phyloP scores from a whole-genome alignment of 1,139 yeast species.

The Candida neerlandica region DNA sequence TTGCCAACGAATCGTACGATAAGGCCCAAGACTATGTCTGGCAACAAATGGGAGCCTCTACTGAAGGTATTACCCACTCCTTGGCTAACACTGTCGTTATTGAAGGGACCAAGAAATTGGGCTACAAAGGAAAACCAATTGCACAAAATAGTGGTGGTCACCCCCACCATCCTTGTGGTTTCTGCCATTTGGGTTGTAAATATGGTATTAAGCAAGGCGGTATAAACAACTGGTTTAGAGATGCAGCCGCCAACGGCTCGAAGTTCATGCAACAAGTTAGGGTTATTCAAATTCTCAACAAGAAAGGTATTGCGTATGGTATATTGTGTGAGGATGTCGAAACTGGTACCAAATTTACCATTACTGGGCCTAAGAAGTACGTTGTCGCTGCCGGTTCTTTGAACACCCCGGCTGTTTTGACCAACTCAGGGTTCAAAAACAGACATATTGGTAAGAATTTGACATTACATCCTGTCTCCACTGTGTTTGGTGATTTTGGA shows the following conservation, averaged over 20 bases:
- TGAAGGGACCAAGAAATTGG: conserved; percentile 51
- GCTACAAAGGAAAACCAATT: conserved; percentile 43
- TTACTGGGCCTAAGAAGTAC: conserved; percentile 50
- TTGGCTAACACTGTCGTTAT: conserved; percentile 48
- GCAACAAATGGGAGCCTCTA: conserved; percentile 53
- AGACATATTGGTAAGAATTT: conserved; percentile 56
- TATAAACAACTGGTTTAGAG: conserved; percentile 53
- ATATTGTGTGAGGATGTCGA: conserved; percentile 36
- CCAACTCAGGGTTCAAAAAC: conserved; percentile 56
- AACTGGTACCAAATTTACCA: conserved; percentile 34
- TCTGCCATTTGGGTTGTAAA: conserved; percentile 56
- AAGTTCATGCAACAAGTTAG: conserved; percentile 51
- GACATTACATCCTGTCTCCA: conserved; percentile 55
- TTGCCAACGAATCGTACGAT: conserved; percentile 46
- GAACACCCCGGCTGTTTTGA: conserved; percentile 53
- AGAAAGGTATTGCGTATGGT: conserved; percentile 48
- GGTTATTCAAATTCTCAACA: conserved; percentile 44
- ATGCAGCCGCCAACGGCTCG: conserved; percentile 52
- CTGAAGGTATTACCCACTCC: conserved; percentile 48
- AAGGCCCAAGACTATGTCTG: conserved; percentile 51
- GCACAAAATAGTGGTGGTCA: conserved; percentile 57
- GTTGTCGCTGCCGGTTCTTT: conserved; percentile 55
- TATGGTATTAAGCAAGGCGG: conserved; percentile 60
- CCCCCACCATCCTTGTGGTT: conserved; percentile 50
- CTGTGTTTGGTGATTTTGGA: conserved; percentile 47